A percentile compares a stretch with the other conserved stretches of the same genome.
phyloP scores from a whole-genome alignment of 306 rosid genomes.

The Myrica gale region DNA sequence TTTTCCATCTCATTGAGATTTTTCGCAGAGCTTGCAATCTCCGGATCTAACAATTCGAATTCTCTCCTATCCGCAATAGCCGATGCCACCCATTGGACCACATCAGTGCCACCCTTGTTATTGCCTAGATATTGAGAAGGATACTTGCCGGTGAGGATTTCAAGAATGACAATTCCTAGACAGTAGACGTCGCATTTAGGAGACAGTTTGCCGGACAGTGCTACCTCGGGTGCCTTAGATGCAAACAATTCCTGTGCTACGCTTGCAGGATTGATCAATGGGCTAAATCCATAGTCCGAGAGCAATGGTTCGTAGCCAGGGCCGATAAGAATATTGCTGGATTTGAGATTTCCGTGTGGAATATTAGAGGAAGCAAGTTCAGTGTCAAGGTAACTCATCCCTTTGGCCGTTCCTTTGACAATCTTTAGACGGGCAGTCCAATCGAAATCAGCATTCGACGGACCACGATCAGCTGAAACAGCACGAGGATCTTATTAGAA shows the following conservation, averaged over 20 bases:
- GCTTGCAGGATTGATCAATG: conserved; percentile 39
- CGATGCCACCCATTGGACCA: conserved; percentile 59
- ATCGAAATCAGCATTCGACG: conserved; percentile 47
- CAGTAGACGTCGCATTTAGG: conserved; percentile 66
- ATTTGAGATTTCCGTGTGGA: conserved; percentile 87
- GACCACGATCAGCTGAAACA: conserved; percentile 68
- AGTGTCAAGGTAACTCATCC: conserved; percentile 53
- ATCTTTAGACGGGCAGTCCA: conserved; percentile 78
- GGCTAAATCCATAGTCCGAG: conserved; percentile 53
- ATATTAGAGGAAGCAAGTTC: conserved; percentile 50
- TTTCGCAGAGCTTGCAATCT: conserved; percentile 34
- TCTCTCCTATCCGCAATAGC: conserved; percentile 59
- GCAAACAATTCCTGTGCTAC: conserved; percentile 51
- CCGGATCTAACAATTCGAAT: conserved; percentile 63
- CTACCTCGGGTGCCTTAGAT: conserved; percentile 65
- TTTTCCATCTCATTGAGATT: conserved; percentile 44
- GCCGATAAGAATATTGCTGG: conserved; percentile 70
- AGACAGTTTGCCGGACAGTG: conserved; percentile 39
- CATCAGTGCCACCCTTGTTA: conserved; percentile 63
- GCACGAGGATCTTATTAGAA: no score
- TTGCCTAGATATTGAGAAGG: conserved; percentile 68
- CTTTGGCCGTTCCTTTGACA: conserved; percentile 60
- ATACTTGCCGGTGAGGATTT: conserved; percentile 66
- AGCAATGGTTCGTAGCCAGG: conserved; percentile 57
- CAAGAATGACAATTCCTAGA: conserved; percentile 73